Percentiles rank a stretch among this genome's conserved stretches.
phyloP scores from a whole-genome alignment of 306 rosid genomes.

The Casuarina cunninghamiana region DNA sequence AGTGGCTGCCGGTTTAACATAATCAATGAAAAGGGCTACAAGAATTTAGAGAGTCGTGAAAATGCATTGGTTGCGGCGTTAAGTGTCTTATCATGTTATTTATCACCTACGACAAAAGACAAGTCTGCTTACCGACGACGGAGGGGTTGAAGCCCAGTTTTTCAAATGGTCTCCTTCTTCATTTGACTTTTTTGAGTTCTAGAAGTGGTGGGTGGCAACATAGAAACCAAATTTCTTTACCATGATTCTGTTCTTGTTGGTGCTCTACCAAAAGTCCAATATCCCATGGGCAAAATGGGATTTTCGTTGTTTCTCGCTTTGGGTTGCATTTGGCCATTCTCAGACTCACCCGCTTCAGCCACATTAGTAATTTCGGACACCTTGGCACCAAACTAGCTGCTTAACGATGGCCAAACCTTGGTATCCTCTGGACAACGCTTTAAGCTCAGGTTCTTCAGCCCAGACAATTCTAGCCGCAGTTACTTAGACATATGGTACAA shows the following conservation, averaged over 20 bases:
- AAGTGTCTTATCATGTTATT: no score
- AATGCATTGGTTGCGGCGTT: no score
- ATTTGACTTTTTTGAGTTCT: not conserved
- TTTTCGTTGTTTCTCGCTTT: constrained; percentile 9
- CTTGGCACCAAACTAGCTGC: constrained; percentile 17
- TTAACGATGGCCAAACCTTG: constrained; percentile 27
- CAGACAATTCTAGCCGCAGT: constrained; percentile 9
- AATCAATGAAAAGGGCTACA: no score
- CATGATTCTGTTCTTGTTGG: not conserved
- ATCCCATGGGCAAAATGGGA: constrained; percentile 1
- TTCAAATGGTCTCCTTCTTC: not conserved
- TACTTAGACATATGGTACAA: constrained; percentile 33
- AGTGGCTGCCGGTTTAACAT: no score
- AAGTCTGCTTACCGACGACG: no score
- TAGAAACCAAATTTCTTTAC: not conserved
- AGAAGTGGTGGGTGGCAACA: not conserved
- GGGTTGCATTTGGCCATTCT: constrained; percentile 12
- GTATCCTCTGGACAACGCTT: constrained; percentile 25
- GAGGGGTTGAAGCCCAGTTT: not conserved
- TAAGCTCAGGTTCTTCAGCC: constrained; percentile 29
- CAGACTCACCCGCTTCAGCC: constrained; percentile 12
- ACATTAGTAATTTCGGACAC: constrained; percentile 16
- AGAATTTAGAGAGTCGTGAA: no score
- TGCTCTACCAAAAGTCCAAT: not conserved
- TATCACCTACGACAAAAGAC: no score